A percentile compares a stretch with the other conserved stretches of the same genome.
phyloP scores from a whole-genome alignment of 192 early-diverging fungal species.

The Coemansia nantahalensis region DNA sequence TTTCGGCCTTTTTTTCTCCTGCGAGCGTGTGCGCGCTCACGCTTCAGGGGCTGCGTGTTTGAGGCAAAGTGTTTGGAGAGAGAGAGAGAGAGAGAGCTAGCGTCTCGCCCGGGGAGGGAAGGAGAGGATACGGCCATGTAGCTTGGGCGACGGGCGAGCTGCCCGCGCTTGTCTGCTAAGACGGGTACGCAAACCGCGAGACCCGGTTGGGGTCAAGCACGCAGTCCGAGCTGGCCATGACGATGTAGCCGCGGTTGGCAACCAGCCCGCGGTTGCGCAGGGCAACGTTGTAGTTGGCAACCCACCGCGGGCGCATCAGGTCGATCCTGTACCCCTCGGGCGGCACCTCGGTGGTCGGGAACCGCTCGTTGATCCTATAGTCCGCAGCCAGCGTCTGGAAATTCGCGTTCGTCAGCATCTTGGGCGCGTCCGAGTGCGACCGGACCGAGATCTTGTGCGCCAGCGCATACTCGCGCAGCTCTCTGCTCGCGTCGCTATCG shows the following conservation, averaged over 20 bases:
- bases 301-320: conserved; percentile 51
- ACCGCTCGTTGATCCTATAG: conserved; percentile 48
- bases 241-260: conserved; percentile 50
- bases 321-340: conserved; percentile 47
- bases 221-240: conserved; percentile 53
- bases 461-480: conserved; percentile 22
- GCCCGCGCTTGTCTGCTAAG: too few relatives aligned
- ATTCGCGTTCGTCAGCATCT: conserved; percentile 31
- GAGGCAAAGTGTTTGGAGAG: too few relatives aligned
- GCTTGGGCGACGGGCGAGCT: too few relatives aligned
- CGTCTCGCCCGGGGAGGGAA: too few relatives aligned
- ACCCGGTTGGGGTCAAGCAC: conserved; percentile 41
- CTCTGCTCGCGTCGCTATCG: conserved; percentile 5
- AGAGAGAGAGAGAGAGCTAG: background rate
- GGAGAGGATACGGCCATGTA: too few relatives aligned
- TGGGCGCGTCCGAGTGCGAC: conserved; percentile 34
- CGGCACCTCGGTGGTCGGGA: conserved; percentile 50
- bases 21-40: too few relatives aligned
- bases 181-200: background rate
- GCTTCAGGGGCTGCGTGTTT: too few relatives aligned
- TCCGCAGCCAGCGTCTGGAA: conserved; percentile 45
- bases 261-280: conserved; percentile 38
- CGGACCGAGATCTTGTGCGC: conserved; percentile 23
- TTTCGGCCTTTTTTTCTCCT: too few relatives aligned
- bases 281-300: conserved; percentile 43